A percentile compares a stretch with the other conserved stretches of the same genome.
Conservation (phyloP, 1,284 basidiomycete genomes). For the Fomitopsis pinicola region DNA sequence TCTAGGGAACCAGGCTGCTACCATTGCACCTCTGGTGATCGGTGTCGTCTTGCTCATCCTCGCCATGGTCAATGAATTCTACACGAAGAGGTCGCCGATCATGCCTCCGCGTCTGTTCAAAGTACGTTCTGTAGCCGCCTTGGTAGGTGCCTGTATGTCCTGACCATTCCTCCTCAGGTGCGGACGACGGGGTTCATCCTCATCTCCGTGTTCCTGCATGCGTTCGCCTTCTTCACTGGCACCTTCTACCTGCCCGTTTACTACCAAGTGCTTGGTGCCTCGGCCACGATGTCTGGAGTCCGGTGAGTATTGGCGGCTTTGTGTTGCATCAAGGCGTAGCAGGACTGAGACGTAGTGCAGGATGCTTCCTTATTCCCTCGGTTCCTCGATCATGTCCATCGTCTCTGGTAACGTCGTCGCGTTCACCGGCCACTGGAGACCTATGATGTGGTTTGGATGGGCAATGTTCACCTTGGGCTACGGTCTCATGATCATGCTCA, state of each 20-base stretch:
- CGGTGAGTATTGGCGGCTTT: conserved; percentile 35
- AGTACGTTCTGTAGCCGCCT: conserved; percentile 28
- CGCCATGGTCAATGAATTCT: conserved; percentile 62
- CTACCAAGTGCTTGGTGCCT: conserved; percentile 75
- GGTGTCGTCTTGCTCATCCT: conserved; percentile 58
- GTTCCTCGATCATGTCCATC: conserved; percentile 52
- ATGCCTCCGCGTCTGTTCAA: conserved; percentile 79
- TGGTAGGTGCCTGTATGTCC: not conserved
- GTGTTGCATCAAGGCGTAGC: not conserved
- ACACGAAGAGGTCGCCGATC: conserved; percentile 74
- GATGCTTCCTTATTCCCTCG: conserved; percentile 76
- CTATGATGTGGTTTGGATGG: conserved; percentile 57
- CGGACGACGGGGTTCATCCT: conserved; percentile 71
- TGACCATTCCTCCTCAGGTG: conserved; percentile 36
- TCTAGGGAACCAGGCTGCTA: conserved; percentile 37
- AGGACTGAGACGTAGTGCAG: conserved; percentile 28
- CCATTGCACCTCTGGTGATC: conserved; percentile 71
- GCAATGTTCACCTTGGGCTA: conserved; percentile 54
- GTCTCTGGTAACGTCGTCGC: conserved; percentile 58
- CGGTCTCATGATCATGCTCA: conserved; percentile 59
- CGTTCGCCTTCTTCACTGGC: conserved; percentile 59
- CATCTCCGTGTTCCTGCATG: conserved; percentile 62
- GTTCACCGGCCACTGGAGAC: conserved; percentile 58
- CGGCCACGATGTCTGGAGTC: conserved; percentile 72
- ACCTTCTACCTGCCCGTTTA: conserved; percentile 76